Conservation (phyloP, 2,329 filamentous ascomycete species). For the Trichoderma atrobrunneum region DNA sequence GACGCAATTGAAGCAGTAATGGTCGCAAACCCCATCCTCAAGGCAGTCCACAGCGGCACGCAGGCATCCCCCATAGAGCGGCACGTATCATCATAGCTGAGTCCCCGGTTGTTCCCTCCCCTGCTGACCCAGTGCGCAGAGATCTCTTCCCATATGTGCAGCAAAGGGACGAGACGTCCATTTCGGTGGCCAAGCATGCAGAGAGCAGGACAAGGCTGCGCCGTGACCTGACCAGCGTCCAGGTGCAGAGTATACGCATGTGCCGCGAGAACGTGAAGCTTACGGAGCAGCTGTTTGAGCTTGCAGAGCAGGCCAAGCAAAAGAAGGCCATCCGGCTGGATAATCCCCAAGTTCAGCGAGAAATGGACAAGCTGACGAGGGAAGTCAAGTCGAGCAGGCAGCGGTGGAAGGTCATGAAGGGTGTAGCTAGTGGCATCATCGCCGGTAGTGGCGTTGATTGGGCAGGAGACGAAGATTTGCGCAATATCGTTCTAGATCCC, state of each 20-base stretch:
- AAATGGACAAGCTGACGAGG: conserved; percentile 57
- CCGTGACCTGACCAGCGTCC: conserved; percentile 53
- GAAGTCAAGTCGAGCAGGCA: conserved; percentile 61
- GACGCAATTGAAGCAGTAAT: conserved; percentile 67
- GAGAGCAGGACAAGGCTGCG: conserved; percentile 50
- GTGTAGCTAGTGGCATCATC: conserved; percentile 72
- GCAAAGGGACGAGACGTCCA: conserved; percentile 64
- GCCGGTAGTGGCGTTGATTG: conserved; percentile 82
- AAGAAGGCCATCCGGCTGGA: conserved; percentile 54
- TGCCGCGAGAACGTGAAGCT: conserved; percentile 61
- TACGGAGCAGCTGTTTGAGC: conserved; percentile 59
- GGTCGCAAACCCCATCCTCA: conserved; percentile 71
- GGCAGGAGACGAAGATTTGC: conserved; percentile 65
- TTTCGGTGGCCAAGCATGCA: conserved; percentile 59
- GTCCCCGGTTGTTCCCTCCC: background rate
- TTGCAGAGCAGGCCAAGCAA: conserved; percentile 56
- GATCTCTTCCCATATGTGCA: conserved; percentile 65
- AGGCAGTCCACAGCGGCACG: conserved; percentile 69
- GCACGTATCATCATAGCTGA: conserved; percentile 41
- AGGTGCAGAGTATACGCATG: conserved; percentile 56
- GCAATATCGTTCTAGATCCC: conserved; percentile 68
- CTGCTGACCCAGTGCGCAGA: conserved; percentile 39
- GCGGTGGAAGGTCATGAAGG: conserved; percentile 73
- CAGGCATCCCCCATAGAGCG: conserved; percentile 65
- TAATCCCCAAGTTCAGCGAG: conserved; percentile 50